Evolutionary conservation across 2,329 filamentous ascomycete species (phyloP).

Genomic region (Colletotrichum godetiae): DNA sequence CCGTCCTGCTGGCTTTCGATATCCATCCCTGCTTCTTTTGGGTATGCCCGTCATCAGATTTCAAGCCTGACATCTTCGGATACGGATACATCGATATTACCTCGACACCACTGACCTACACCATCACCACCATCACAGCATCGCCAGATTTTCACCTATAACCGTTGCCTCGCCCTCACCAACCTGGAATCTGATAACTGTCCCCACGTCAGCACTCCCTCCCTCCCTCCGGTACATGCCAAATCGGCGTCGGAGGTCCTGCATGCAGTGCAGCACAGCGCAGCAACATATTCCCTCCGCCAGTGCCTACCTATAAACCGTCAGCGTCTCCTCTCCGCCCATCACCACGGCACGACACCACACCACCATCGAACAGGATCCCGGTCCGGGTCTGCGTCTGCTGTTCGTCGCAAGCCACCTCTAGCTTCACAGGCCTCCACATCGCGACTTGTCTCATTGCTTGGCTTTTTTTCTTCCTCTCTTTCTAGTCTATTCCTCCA

Average conservation of each 20-base stretch:
- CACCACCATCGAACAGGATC: slow-evolving; percentile 29
- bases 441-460: slow-evolving; percentile 21
- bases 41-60: neutral
- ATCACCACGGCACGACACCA: slow-evolving; percentile 23
- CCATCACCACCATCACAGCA: neutral
- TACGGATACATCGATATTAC: neutral
- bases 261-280: slow-evolving; percentile 22
- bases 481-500: neutral
- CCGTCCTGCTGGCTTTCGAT: neutral
- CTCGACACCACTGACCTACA: neutral
- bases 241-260: slow-evolving; percentile 20
- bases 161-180: neutral
- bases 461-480: slow-evolving; percentile 19
- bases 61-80: neutral
- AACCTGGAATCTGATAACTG: slow-evolving; percentile 9
- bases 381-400: slow-evolving; percentile 21
- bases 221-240: slow-evolving; percentile 1
- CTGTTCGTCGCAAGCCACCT: slow-evolving; percentile 22
- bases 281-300: slow-evolving; percentile 15
- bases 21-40: neutral
- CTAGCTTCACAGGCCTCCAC: slow-evolving; percentile 13
- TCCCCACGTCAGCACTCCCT: slow-evolving; percentile 14
- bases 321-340: slow-evolving; percentile 14
- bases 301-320: slow-evolving; percentile 19
- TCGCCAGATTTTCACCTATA: neutral